Evolutionary conservation across 352 stramenopile genomes (phyloP), one percentile per base, ranked within the genome.

Genomic region (Globisporangium irregulare): DNA sequence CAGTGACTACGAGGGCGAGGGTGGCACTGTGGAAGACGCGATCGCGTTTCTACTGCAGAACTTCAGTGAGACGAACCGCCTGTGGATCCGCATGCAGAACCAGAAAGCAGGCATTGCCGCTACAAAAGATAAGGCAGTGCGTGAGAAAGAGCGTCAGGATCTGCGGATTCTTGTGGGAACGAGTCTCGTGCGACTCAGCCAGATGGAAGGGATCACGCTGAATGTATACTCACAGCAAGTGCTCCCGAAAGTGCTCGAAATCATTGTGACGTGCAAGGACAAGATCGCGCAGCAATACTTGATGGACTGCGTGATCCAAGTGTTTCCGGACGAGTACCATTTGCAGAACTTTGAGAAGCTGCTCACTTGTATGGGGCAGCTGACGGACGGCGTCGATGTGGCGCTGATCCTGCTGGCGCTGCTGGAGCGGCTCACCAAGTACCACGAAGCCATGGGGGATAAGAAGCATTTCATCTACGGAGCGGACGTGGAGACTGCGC

Each of bases 51-150:
- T 99, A 64, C 72, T 99, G 64, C 83, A 97, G 48, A 99, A 99
- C 76, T 97, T 99, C 41, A 79, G 92, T 25, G 97, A 99, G 82
- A 99, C 97, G 67, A 99, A 99, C 74, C 93, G 97, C 18, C 84
- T 99, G 15, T 99, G 98, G 98, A 98, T 99, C n/a, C 95, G 98
- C 64, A 98, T 99, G 86, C 97, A 99, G 80, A 79, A 94, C 68
- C 77, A 96, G 73, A 78, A 92, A 70, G 71, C 75, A 67, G 72
- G 78, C 55, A 62, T 82, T 56, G 84, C 69, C 6, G 73, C 68
- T 14, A 62, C 68, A n/a, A 97, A 97, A 66, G 88, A 98, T 69
- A 82, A 82, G 36, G 76, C 87, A 8, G 87, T 85, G 24, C 78
- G 86, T 22, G 85, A 94, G 63, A 92, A 92, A 41, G 87, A 95